Conservation (phyloP, 257 asterid species). For the Craterostigma plantagineum region DNA sequence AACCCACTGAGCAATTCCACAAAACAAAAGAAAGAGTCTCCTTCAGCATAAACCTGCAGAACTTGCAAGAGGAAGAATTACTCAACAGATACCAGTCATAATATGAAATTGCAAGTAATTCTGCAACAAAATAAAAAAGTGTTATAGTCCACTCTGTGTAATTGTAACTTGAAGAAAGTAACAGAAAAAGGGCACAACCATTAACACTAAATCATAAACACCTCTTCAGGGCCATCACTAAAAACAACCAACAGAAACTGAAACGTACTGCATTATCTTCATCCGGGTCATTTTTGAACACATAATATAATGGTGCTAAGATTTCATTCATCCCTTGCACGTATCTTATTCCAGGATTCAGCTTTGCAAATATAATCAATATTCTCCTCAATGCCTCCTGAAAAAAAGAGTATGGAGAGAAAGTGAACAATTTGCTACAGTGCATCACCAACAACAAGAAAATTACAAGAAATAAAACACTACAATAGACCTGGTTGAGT, state of each 20-base stretch:
- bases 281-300: constrained; percentile 61
- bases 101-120: not conserved
- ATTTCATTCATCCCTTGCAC: constrained; percentile 99
- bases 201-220: no score
- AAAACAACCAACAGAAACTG: not conserved
- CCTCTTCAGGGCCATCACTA: not conserved
- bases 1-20: constrained; percentile 90
- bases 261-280: constrained; percentile 51
- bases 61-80: constrained; percentile 14
- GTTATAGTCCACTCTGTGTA: no score
- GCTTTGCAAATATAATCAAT: constrained; percentile 69
- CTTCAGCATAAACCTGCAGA: constrained; percentile 75
- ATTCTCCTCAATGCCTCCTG: constrained; percentile 70
- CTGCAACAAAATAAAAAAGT: no score
- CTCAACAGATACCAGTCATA: constrained; percentile 8
- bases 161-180: no score
- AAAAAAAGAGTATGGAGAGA: constrained; percentile 9
- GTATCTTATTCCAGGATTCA: constrained; percentile 95
- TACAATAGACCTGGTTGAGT: constrained; percentile 54
- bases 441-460: no score
- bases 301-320: constrained; percentile 69
- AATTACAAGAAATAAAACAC: not conserved
- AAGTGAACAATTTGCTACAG: no score
- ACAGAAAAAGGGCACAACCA: no score
- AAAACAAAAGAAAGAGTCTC: constrained; percentile 89